A percentile compares a stretch with the other conserved stretches of the same genome.
Conservation (phyloP, 495 filamentous ascomycete genomes). For the Halenospora varia region DNA sequence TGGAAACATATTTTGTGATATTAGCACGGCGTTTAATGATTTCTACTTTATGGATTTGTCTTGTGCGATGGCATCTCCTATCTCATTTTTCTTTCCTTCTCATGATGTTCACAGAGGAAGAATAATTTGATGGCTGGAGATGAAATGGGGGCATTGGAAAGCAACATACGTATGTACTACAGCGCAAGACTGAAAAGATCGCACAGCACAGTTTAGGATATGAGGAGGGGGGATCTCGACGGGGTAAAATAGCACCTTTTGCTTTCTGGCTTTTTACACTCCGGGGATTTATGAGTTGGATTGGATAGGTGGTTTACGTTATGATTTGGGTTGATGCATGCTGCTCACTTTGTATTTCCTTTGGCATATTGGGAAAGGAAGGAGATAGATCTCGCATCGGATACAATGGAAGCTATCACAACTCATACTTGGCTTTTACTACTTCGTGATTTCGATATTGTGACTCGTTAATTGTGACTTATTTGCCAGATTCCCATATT, state of each 20-base stretch:
- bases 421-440: too few species aligned
- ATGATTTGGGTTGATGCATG: background rate
- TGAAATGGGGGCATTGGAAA: background rate
- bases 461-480: too few species aligned
- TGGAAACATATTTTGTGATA: conserved; percentile 18
- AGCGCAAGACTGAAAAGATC: conserved; percentile 1
- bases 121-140: too few species aligned
- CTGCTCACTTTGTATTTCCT: background rate
- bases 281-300: conserved; percentile 15
- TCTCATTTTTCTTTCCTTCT: conserved; percentile 5
- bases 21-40: conserved; percentile 22
- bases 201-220: too few species aligned
- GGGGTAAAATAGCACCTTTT: conserved; percentile 9
- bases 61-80: conserved; percentile 7
- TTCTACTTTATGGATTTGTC: conserved; percentile 9
- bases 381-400: conserved; percentile 14
- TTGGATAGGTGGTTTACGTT: background rate
- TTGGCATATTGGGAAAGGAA: background rate
- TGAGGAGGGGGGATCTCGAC: conserved; percentile 15
- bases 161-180: background rate
- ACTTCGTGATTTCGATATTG: too few species aligned
- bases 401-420: too few species aligned
- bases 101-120: background rate
- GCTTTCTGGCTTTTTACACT: conserved; percentile 6
- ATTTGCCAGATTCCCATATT: too few species aligned